Evolutionary conservation across 495 filamentous ascomycete genomes (phyloP).

Genomic region (Xylaria palmicola): DNA sequence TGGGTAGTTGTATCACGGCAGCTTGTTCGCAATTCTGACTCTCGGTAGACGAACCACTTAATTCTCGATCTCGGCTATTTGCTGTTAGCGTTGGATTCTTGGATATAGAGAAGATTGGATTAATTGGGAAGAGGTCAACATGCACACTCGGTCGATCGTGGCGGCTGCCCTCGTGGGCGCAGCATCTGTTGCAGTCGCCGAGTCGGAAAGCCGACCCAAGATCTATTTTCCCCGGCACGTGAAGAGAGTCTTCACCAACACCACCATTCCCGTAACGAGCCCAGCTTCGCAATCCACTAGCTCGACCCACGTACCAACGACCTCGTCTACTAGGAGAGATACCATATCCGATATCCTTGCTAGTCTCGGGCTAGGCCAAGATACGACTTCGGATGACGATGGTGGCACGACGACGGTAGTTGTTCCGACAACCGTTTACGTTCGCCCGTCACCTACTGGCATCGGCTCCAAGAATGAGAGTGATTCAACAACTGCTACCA

Average conservation of each 20-base stretch:
- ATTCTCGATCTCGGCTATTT: constrained; percentile 23
- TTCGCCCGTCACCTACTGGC: neutral
- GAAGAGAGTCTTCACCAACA: constrained; percentile 55
- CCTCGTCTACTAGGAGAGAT: constrained; percentile 33
- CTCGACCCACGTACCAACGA: constrained; percentile 11
- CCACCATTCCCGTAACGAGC: constrained; percentile 39
- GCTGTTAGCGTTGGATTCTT: constrained; percentile 1
- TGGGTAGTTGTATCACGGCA: constrained; percentile 38
- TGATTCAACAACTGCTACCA: constrained; percentile 18
- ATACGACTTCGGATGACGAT: neutral
- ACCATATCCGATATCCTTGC: constrained; percentile 29
- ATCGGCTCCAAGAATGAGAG: constrained; percentile 9
- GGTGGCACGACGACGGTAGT: constrained; percentile 8
- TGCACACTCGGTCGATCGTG: constrained; percentile 51
- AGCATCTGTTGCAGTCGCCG: constrained; percentile 48
- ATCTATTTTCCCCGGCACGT: constrained; percentile 62
- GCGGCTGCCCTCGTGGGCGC: constrained; percentile 53
- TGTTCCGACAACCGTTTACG: constrained; percentile 10
- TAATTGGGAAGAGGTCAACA: constrained; percentile 29
- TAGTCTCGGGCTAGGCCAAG: constrained; percentile 12
- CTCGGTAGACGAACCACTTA: constrained; percentile 18
- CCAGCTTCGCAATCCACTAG: constrained; percentile 24
- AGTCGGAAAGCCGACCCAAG: constrained; percentile 45
- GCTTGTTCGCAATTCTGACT: constrained; percentile 26
- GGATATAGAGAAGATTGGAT: constrained; percentile 23